Conservation (phyloP, 192 early-diverging fungal genomes). For the Mortierella alpina region DNA sequence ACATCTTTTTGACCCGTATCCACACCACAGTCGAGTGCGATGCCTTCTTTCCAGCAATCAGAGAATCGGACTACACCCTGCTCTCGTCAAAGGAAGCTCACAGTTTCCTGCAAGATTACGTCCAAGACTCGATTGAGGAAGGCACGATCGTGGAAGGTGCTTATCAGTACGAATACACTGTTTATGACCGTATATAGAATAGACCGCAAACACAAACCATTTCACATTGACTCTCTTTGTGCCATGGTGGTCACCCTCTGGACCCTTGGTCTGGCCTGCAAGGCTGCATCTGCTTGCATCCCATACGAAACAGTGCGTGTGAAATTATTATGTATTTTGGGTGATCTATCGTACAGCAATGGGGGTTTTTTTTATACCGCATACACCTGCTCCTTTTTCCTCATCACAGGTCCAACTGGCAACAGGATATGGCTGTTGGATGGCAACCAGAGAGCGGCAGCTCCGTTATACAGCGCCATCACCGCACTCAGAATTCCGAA, state of each 20-base stretch:
- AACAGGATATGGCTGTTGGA: slow-evolving; percentile 39
- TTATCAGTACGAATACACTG: slow-evolving; percentile 34
- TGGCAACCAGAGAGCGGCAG: slow-evolving; percentile 35
- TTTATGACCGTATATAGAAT: slow-evolving; percentile 10
- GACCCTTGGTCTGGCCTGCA: too few relatives aligned
- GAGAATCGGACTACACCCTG: slow-evolving; percentile 17
- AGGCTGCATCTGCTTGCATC: too few relatives aligned
- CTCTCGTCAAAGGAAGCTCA: slow-evolving; percentile 1
- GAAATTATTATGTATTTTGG: not conserved
- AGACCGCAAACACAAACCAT: not conserved
- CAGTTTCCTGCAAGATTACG: slow-evolving; percentile 4
- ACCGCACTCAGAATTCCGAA: slow-evolving; percentile 40
- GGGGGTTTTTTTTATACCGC: slow-evolving; percentile 5
- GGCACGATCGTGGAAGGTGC: slow-evolving; percentile 14
- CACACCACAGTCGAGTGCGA: slow-evolving; percentile 74
- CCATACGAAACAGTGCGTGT: not conserved
- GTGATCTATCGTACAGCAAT: not conserved
- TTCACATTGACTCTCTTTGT: too few relatives aligned
- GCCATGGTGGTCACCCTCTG: too few relatives aligned
- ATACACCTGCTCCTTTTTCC: slow-evolving; percentile 4
- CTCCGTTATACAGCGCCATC: slow-evolving; percentile 42
- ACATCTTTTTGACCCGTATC: slow-evolving; percentile 79
- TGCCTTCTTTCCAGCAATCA: slow-evolving; percentile 80
- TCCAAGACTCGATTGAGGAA: slow-evolving; percentile 11
- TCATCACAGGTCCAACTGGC: slow-evolving; percentile 34